Evolutionary conservation across 2,329 filamentous ascomycete species (phyloP), one percentile per base, ranked within the genome.

Genomic region (Aspergillus hiratsukae): DNA sequence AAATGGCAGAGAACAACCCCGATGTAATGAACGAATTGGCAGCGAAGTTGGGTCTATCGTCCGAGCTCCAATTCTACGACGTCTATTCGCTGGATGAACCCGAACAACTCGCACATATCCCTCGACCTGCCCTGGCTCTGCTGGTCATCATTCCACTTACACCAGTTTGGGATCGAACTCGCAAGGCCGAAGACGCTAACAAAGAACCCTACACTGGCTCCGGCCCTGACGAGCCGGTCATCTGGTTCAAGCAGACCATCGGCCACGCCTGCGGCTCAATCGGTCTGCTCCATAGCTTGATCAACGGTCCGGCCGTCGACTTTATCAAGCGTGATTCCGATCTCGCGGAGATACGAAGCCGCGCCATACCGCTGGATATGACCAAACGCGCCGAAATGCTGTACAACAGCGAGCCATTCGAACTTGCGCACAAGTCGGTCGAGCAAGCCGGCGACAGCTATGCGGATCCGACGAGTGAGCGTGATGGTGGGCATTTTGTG

Each of bases 171-270:
- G 29, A 52, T 27, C 45, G 9, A n/a, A 53, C 31, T 19, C 50
- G 54, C 27, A 27, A 43, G 21, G 51, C 52, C 46, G 43, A 46
- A 37, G 49, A 55, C 19, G 17, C 28, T 8, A 43, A 50, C 25
- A 54, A 37, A 28, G 9, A 54, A 46, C 48, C 49, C 14, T 84
- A 85, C 61, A 61, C 72, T 3, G 76, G 76, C 9, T 75, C 64
- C 21, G 82, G 82, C 23, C 66, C 72, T 0, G 61, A 72, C 1
- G 81, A 85, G 56, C 80, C 81, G 0, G 76, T 84, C 4, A 69
- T 84, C 23, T 86, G 82, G 82, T 83, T 83, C 67, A 78, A 76
- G 58, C 83, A 86, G 61, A 85, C 80, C 1, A 84, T 85, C 55
- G 76, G 79, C 17, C 74, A 85, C 62, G 80, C 82, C 0, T 86